Evolutionary conservation across 306 rosid genomes (phyloP).

Genomic region (Morella rubra): DNA sequence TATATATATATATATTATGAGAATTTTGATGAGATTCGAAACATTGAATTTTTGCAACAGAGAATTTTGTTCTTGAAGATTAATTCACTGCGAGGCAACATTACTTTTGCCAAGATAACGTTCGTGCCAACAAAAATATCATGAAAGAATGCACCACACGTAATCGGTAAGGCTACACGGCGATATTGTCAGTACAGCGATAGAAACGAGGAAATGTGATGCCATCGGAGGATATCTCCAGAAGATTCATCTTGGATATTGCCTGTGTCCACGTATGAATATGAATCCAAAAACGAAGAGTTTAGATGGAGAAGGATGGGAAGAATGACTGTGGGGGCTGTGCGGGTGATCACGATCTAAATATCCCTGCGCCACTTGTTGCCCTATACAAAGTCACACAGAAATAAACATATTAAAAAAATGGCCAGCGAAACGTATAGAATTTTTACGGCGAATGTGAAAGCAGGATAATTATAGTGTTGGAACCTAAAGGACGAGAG

Average conservation of each 20-base stretch:
- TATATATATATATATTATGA: too few relatives aligned
- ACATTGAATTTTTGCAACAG: too few relatives aligned
- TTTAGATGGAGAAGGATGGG: constrained; percentile 13
- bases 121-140: too few relatives aligned
- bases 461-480: background rate
- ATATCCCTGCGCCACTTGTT: constrained; percentile 3
- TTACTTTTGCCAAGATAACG: too few relatives aligned
- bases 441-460: background rate
- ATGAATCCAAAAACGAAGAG: constrained; percentile 62
- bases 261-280: constrained; percentile 55
- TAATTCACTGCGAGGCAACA: too few relatives aligned
- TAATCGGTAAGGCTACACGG: constrained; percentile 54
- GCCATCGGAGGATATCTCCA: constrained; percentile 48
- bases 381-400: constrained; percentile 6
- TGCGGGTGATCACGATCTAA: constrained; percentile 9
- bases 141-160: background rate
- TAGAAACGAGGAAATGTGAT: constrained; percentile 56
- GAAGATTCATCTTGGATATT: constrained; percentile 28
- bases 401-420: background rate
- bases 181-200: too few relatives aligned
- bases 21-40: too few relatives aligned
- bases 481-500: constrained; percentile 7
- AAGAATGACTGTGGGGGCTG: constrained; percentile 15
- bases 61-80: too few relatives aligned
- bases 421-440: background rate